Evolutionary conservation across 2,329 filamentous ascomycete genomes (phyloP).

Genomic region (Apiospora sp.): DNA sequence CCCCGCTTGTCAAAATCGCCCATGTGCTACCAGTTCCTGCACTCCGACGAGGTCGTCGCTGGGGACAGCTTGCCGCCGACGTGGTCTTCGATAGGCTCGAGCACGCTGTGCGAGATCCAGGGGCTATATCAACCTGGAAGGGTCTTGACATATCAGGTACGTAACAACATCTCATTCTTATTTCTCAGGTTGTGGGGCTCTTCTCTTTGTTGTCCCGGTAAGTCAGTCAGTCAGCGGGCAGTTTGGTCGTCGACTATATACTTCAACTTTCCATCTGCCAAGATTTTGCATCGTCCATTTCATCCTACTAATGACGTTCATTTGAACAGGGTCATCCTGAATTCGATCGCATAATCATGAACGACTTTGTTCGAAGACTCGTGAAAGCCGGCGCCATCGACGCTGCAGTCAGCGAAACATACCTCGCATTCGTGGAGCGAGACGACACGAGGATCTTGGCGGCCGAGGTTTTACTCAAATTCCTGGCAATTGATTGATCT

Average conservation of each 20-base stretch:
- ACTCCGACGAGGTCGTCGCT: conserved; percentile 26
- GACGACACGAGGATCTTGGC: conserved; percentile 20
- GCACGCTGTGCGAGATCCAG: conserved; percentile 25
- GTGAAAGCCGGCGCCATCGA: conserved; percentile 24
- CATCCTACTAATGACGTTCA: too few relatives aligned
- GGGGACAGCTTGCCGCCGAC: conserved; percentile 14
- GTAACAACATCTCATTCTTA: neutral
- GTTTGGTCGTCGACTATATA: neutral
- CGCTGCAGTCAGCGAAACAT: neutral
- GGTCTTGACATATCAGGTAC: conserved; percentile 29
- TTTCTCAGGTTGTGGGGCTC: neutral
- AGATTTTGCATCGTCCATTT: neutral
- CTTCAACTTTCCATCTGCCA: neutral
- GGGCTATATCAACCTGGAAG: conserved; percentile 27
- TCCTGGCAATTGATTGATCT: conserved; percentile 2
- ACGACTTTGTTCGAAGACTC: conserved; percentile 23
- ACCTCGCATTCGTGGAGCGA: neutral
- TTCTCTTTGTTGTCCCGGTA: neutral
- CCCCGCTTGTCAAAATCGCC: conserved; percentile 14
- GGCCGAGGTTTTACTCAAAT: conserved; percentile 13
- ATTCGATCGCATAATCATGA: conserved; percentile 26
- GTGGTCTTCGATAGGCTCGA: conserved; percentile 27
- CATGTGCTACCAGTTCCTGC: conserved; percentile 29
- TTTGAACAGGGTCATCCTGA: conserved; percentile 28
- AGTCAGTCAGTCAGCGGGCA: neutral